These are phyloP conservation scores for Pichia pseudocactophila DNA, from an alignment of 805 yeast genomes.

Conservation along the genomic window DNA sequence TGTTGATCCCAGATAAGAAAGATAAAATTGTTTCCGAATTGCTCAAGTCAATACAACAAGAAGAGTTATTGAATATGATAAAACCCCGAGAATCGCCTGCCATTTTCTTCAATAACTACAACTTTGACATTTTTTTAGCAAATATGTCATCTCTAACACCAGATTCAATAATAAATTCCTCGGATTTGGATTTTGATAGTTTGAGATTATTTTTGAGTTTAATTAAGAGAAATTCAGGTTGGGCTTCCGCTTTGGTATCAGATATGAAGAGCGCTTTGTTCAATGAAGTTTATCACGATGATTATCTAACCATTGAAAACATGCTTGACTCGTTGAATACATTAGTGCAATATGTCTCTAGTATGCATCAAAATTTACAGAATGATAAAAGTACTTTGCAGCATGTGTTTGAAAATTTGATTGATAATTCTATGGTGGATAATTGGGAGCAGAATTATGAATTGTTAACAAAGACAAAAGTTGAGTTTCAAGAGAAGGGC, in stretches of 20 bases:
- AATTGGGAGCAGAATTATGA: conserved; percentile 31
- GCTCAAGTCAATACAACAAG: conserved; percentile 18
- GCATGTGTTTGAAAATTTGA: conserved; percentile 28
- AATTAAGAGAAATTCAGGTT: conserved; percentile 29
- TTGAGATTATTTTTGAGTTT: conserved; percentile 32
- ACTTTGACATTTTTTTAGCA: background rate
- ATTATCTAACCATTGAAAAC: conserved; percentile 29
- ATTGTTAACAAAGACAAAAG: conserved; percentile 18
- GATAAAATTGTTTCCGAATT: conserved; percentile 15
- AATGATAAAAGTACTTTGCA: conserved; percentile 30
- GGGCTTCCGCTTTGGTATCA: conserved; percentile 31
- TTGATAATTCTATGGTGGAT: conserved; percentile 34
- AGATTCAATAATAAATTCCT: conserved; percentile 16
- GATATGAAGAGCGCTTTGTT: conserved; percentile 26
- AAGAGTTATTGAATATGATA: conserved; percentile 24
- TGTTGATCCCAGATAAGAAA: conserved; percentile 13
- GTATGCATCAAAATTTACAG: conserved; percentile 35
- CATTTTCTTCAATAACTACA: conserved; percentile 1
- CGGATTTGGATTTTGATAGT: conserved; percentile 28
- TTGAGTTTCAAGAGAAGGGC: conserved; percentile 18
- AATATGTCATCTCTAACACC: background rate
- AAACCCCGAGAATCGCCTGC: conserved; percentile 29
- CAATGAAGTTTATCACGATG: conserved; percentile 15
- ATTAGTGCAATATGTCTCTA: conserved; percentile 42
- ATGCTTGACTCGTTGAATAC: conserved; percentile 43